Conservation (phyloP, 768 basidiomycete species). For the Chalciporus chontae region DNA sequence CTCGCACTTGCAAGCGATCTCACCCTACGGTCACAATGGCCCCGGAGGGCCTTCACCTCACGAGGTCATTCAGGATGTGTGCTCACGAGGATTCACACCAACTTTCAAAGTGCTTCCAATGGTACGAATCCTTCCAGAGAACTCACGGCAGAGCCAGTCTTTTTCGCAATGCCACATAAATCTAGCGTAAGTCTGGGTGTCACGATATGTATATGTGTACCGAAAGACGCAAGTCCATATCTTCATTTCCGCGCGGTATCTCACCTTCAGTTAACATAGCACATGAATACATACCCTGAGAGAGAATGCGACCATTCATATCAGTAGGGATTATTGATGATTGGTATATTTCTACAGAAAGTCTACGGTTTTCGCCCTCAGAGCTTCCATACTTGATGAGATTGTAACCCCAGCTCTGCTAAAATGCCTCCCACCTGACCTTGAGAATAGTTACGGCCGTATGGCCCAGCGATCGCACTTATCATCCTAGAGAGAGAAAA, state of each 20-base stretch:
- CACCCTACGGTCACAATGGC: background rate
- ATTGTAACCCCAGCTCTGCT: constrained; percentile 57
- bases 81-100: background rate
- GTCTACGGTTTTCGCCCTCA: constrained; percentile 23
- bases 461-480: constrained; percentile 68
- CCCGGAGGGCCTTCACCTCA: background rate
- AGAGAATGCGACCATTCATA: background rate
- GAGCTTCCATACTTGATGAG: constrained; percentile 68
- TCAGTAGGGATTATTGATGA: background rate
- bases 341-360: background rate
- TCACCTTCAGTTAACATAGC: background rate
- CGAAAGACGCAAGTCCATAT: background rate
- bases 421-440: constrained; percentile 66
- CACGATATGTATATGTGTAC: background rate
- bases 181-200: background rate
- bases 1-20: background rate
- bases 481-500: constrained; percentile 56
- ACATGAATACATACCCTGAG: background rate
- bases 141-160: background rate
- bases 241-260: background rate
- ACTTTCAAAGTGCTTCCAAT: too few species aligned
- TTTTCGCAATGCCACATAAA: background rate
- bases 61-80: background rate
- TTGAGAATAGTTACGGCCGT: constrained; percentile 73
- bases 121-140: background rate